phyloP scores from a whole-genome alignment of 805 yeast species.

The Starmerella gropengiesseri region DNA sequence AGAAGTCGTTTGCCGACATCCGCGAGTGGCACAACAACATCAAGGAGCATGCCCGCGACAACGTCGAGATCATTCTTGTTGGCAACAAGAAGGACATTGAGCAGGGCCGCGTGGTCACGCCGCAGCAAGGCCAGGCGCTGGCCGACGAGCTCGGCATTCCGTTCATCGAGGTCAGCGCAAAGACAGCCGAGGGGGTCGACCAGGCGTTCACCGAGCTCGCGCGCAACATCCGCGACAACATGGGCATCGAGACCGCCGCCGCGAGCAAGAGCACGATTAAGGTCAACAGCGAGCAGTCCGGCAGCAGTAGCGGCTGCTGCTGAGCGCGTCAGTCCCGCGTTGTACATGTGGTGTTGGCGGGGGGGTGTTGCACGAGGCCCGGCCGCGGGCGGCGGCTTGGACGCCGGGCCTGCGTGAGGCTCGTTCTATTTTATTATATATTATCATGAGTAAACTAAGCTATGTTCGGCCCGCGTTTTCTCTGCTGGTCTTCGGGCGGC shows the following conservation, averaged over 20 bases:
- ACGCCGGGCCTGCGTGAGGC: too few species aligned
- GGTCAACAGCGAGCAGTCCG: constrained; percentile 22
- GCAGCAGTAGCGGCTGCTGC: constrained; percentile 27
- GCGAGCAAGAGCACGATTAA: constrained; percentile 27
- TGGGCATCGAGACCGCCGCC: constrained; percentile 35
- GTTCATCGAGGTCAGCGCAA: constrained; percentile 93
- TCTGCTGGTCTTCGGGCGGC: too few species aligned
- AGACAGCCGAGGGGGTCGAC: constrained; percentile 83
- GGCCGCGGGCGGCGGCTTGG: too few species aligned
- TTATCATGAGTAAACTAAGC: too few species aligned
- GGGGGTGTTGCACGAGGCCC: too few species aligned
- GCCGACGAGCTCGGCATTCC: constrained; percentile 82
- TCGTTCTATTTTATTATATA: too few species aligned
- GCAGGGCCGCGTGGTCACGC: constrained; percentile 72
- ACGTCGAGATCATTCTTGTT: constrained; percentile 84
- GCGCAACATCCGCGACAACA: constrained; percentile 70
- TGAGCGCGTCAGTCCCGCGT: neutral
- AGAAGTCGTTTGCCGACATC: constrained; percentile 83
- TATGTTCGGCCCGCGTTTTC: too few species aligned
- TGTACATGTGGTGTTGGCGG: neutral
- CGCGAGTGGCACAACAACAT: constrained; percentile 94
- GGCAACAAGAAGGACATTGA: constrained; percentile 94
- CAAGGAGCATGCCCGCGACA: constrained; percentile 91
- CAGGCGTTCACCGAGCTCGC: constrained; percentile 86
- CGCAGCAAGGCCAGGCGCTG: constrained; percentile 81